These are phyloP conservation scores for Tetrahymena elliotti DNA, from an alignment of 73 alveolate genomes.

Conservation along the genomic window DNA sequence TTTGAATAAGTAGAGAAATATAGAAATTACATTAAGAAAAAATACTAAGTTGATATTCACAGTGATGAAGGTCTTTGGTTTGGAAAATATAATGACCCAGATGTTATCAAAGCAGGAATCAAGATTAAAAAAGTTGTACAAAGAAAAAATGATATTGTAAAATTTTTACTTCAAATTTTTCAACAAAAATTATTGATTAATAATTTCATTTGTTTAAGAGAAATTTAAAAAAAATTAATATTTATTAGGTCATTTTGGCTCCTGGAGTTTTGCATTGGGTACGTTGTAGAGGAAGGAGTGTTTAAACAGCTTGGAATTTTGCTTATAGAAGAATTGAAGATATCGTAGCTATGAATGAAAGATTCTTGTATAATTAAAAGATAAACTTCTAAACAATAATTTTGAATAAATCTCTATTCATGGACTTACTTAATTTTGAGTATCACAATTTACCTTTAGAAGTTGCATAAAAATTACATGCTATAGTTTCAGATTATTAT, in stretches of 20 bases:
- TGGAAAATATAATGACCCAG: slow-evolving; percentile 21
- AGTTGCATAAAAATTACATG: not conserved
- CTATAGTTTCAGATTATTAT: not conserved
- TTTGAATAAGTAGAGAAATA: slow-evolving; percentile 11
- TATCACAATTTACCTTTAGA: not conserved
- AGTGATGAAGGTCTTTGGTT: slow-evolving; percentile 60
- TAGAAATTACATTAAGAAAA: slow-evolving; percentile 21
- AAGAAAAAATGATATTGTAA: not conserved
- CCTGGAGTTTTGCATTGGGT: slow-evolving; percentile 73
- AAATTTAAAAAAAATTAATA: too few species aligned
- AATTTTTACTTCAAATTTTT: too few species aligned
- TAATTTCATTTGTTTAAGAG: too few species aligned
- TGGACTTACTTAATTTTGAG: not conserved
- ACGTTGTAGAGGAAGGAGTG: slow-evolving; percentile 46
- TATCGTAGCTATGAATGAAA: slow-evolving; percentile 36
- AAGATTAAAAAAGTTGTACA: not conserved
- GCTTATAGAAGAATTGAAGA: slow-evolving; percentile 33
- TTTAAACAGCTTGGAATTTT: slow-evolving; percentile 67
- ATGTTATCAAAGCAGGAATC: slow-evolving; percentile 17
- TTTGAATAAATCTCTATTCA: not conserved
- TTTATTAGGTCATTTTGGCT: slow-evolving; percentile 45
- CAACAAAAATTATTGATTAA: too few species aligned
- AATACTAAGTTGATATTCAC: slow-evolving; percentile 40
- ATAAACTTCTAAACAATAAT: slow-evolving; percentile 40
- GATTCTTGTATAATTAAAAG: slow-evolving; percentile 41